Conservation (phyloP, 2,329 filamentous ascomycete species). For the Fusarium sp. region DNA sequence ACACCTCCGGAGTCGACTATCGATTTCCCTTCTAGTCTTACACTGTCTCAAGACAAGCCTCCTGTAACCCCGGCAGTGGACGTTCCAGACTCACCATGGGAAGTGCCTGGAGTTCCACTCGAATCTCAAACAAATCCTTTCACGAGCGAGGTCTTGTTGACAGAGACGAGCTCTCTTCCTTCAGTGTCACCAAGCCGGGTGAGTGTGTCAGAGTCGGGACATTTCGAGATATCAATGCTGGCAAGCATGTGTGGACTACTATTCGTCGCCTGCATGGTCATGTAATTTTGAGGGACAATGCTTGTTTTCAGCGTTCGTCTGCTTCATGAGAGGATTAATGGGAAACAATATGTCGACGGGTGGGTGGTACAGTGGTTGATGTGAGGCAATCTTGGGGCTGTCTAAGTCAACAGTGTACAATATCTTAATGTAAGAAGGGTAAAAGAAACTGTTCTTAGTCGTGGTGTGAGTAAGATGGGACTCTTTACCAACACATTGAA, state of each 20-base stretch:
- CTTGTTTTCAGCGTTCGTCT: not conserved
- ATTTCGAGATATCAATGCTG: slow-evolving; percentile 40
- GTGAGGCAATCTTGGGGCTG: slow-evolving; percentile 26
- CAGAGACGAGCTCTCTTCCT: slow-evolving; percentile 41
- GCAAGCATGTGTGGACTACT: slow-evolving; percentile 45
- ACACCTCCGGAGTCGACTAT: not conserved
- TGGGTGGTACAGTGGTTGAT: slow-evolving; percentile 19
- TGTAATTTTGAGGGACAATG: not conserved
- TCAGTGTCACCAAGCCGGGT: slow-evolving; percentile 47
- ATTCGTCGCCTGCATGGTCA: slow-evolving; percentile 44
- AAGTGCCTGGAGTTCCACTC: not conserved
- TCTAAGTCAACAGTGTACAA: not conserved
- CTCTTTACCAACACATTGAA: not conserved
- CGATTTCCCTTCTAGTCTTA: slow-evolving; percentile 11
- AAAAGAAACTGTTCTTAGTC: not conserved
- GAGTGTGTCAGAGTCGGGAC: slow-evolving; percentile 46
- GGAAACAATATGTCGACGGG: slow-evolving; percentile 7
- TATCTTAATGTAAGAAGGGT: not conserved
- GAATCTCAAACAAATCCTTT: not conserved
- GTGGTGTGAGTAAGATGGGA: not conserved
- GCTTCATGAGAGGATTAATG: not conserved
- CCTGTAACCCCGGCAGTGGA: no score
- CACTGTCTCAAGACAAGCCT: not conserved
- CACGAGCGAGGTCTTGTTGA: slow-evolving; percentile 26
- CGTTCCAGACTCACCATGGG: no score